Percentiles rank a stretch among this genome's conserved stretches.
Conservation (phyloP, 2,329 filamentous ascomycete genomes). For the Balansia obtecta region DNA sequence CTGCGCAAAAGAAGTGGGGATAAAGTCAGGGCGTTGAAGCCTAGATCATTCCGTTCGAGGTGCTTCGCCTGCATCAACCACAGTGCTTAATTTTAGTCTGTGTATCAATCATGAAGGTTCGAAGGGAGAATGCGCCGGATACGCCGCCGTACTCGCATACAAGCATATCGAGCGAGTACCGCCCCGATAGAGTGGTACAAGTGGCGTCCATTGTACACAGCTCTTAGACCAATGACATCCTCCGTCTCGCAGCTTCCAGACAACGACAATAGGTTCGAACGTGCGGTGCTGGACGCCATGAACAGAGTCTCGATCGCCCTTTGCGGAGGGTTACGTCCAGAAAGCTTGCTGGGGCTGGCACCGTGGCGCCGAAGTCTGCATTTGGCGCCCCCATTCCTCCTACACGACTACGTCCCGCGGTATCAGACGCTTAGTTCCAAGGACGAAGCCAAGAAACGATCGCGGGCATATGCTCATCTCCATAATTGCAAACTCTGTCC, state of each 20-base stretch:
- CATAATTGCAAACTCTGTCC: conserved; percentile 74
- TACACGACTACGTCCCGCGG: conserved; percentile 61
- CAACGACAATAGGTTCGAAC: conserved; percentile 3
- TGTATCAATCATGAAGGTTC: too few relatives aligned
- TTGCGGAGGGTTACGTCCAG: neutral
- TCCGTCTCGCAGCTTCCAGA: neutral
- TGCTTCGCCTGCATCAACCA: too few relatives aligned
- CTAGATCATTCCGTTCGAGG: neutral
- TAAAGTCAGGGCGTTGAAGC: neutral
- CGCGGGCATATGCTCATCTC: conserved; percentile 61
- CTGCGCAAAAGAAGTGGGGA: neutral
- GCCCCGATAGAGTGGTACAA: neutral
- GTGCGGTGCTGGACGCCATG: neutral
- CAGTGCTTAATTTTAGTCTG: too few relatives aligned
- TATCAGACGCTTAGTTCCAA: conserved; percentile 56
- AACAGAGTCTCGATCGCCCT: neutral
- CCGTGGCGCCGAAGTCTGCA: conserved; percentile 26
- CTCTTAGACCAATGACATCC: neutral
- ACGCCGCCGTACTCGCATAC: neutral
- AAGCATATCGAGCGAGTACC: neutral
- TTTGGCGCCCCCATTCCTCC: conserved; percentile 52
- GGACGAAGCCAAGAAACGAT: conserved; percentile 62
- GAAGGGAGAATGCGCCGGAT: neutral
- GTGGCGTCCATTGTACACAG: neutral
- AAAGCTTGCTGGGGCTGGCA: neutral